Evolutionary conservation across 768 basidiomycete species (phyloP).

Genomic region (Pulveroboletus sp.): DNA sequence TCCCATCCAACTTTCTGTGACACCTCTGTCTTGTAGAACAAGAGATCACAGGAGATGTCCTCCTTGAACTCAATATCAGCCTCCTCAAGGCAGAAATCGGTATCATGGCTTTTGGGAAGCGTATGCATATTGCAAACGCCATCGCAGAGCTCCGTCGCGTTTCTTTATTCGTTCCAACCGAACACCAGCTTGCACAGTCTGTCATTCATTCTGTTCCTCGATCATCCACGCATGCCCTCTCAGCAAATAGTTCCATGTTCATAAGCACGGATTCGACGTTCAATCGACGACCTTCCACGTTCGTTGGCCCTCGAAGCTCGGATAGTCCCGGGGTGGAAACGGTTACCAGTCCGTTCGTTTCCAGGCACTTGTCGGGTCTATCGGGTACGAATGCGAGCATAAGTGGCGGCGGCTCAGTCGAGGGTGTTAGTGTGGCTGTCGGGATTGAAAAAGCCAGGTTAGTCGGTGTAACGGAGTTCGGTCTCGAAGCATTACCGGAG

Average conservation of each 20-base stretch:
- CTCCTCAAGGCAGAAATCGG: slow-evolving; percentile 91
- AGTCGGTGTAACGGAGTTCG: neutral
- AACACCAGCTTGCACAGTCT: slow-evolving; percentile 36
- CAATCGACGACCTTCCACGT: slow-evolving; percentile 19
- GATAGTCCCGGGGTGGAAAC: neutral
- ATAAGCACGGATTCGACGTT: slow-evolving; percentile 27
- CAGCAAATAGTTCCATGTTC: slow-evolving; percentile 37
- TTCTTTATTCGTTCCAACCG: slow-evolving; percentile 53
- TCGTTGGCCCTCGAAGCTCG: slow-evolving; percentile 17
- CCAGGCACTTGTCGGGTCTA: slow-evolving; percentile 11
- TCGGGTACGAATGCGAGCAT: slow-evolving; percentile 18
- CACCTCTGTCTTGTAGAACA: slow-evolving; percentile 56
- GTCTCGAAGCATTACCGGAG: slow-evolving; percentile 34
- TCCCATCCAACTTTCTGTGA: neutral
- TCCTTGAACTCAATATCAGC: slow-evolving; percentile 88
- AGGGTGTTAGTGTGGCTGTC: neutral
- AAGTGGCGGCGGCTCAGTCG: slow-evolving; percentile 9
- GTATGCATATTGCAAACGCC: slow-evolving; percentile 86
- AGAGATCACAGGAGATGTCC: slow-evolving; percentile 98
- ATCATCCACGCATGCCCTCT: slow-evolving; percentile 22
- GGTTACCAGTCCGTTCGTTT: neutral
- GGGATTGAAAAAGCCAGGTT: slow-evolving; percentile 13
- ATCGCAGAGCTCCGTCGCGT: slow-evolving; percentile 82
- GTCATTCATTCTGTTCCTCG: neutral
- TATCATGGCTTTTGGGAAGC: slow-evolving; percentile 89